Evolutionary conservation across 768 basidiomycete genomes (phyloP).

Genomic region (Pleurotus platypus): DNA sequence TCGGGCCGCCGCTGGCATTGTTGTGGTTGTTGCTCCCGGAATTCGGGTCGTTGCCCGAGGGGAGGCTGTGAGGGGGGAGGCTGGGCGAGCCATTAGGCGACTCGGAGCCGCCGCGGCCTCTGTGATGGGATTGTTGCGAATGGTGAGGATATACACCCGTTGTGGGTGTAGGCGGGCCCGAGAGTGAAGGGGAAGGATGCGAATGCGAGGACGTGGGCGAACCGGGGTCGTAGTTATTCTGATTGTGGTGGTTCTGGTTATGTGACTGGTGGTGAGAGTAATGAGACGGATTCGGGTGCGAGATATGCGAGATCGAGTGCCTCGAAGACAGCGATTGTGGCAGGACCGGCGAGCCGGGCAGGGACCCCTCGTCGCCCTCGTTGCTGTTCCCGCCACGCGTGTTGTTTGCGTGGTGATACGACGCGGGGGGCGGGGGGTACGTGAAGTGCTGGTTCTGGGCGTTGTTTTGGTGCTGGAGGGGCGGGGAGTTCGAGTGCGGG

Average conservation of each 20-base stretch:
- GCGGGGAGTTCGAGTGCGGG: constrained; percentile 12
- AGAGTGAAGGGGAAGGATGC: constrained; percentile 21
- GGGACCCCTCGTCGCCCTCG: constrained; percentile 4
- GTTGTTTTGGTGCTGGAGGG: not conserved
- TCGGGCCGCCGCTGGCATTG: no score
- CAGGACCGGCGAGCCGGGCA: constrained; percentile 19
- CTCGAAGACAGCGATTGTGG: constrained; percentile 41
- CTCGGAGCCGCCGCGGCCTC: constrained; percentile 14
- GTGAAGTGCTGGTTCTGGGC: constrained; percentile 19
- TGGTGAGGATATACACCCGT: constrained; percentile 30
- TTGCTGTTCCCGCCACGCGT: no score
- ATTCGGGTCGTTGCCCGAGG: not conserved
- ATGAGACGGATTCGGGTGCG: constrained; percentile 38
- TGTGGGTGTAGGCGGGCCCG: constrained; percentile 41
- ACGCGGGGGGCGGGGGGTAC: constrained; percentile 26
- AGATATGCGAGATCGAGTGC: constrained; percentile 58
- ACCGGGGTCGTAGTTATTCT: constrained; percentile 39
- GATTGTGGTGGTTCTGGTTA: constrained; percentile 14
- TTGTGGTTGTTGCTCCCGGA: no score
- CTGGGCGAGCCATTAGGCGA: constrained; percentile 27
- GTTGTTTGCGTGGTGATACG: constrained; percentile 10
- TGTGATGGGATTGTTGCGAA: constrained; percentile 23
- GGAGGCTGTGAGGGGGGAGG: constrained; percentile 17
- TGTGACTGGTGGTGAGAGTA: constrained; percentile 26
- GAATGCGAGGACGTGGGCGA: constrained; percentile 48